Evolutionary conservation across 23 red algal genomes (phyloP).

Genomic region (Gracilaria caudata): DNA sequence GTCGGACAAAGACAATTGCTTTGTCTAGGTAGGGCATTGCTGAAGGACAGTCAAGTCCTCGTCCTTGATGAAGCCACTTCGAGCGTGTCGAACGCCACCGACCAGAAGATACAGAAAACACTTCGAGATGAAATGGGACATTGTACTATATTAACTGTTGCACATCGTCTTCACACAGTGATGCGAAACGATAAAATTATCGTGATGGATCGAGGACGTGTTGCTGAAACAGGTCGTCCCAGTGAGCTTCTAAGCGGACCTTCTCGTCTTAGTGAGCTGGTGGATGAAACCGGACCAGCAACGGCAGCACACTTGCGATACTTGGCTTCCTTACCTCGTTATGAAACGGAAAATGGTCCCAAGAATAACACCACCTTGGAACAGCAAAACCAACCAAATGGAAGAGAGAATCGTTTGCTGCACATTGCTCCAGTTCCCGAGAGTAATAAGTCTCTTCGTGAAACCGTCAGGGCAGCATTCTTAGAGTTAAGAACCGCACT

Average conservation of each 20-base stretch:
- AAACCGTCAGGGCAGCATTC: constrained; percentile 45
- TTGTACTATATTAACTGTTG: constrained; percentile 83
- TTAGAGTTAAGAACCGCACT: constrained; percentile 36
- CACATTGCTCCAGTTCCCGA: not conserved
- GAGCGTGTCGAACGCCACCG: constrained; percentile 74
- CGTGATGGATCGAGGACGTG: constrained; percentile 83
- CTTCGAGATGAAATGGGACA: constrained; percentile 75
- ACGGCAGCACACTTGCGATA: constrained; percentile 57
- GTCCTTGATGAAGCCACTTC: constrained; percentile 92
- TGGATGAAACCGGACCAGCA: constrained; percentile 69
- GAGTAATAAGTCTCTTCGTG: constrained; percentile 13
- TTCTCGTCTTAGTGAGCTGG: constrained; percentile 35
- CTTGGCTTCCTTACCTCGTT: constrained; percentile 30
- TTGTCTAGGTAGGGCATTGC: constrained; percentile 82
- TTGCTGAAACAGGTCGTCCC: constrained; percentile 81
- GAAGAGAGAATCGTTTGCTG: not conserved
- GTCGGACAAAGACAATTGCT: constrained; percentile 91
- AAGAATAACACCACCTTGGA: not conserved
- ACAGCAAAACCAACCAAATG: not conserved
- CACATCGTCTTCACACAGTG: constrained; percentile 87
- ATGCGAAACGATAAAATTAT: constrained; percentile 88
- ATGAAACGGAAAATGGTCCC: not conserved
- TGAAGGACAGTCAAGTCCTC: constrained; percentile 76
- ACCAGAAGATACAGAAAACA: constrained; percentile 78
- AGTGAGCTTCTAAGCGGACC: constrained; percentile 64